Evolutionary conservation across 108 stramenopile species (phyloP).

Genomic region (Nitzschia putrida): DNA sequence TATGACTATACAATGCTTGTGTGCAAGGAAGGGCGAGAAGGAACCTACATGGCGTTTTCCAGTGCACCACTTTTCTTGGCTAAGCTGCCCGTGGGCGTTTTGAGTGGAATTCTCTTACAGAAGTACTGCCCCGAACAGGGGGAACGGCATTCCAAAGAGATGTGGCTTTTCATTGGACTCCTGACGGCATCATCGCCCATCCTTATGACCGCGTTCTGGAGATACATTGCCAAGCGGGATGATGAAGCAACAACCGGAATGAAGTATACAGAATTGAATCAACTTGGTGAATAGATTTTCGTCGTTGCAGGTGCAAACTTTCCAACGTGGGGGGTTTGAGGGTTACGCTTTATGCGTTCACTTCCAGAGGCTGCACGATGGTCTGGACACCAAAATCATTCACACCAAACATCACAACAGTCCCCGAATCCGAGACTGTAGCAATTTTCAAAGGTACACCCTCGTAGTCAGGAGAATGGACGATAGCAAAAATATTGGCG

Average conservation of each 20-base stretch:
- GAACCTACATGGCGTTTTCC: conserved; percentile 80
- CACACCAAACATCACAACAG: conserved; percentile 76
- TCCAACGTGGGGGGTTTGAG: no score
- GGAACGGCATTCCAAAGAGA: conserved; percentile 56
- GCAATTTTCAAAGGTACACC: conserved; percentile 71
- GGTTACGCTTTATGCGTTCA: not conserved
- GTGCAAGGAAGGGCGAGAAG: conserved; percentile 73
- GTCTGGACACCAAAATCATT: conserved; percentile 51
- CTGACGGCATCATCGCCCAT: conserved; percentile 62
- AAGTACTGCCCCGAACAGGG: conserved; percentile 65
- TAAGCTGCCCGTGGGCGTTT: conserved; percentile 76
- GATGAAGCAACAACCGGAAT: not conserved
- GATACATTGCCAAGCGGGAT: conserved; percentile 51
- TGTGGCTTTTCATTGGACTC: conserved; percentile 82
- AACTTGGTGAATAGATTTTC: no score
- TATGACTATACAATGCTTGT: conserved; percentile 82
- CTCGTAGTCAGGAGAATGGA: conserved; percentile 24
- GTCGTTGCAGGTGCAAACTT: no score
- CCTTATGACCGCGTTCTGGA: conserved; percentile 64
- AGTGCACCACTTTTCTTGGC: conserved; percentile 81
- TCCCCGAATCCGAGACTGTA: conserved; percentile 75
- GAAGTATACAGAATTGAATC: conserved; percentile 10
- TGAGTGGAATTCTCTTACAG: conserved; percentile 70
- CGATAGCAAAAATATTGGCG: conserved; percentile 32
- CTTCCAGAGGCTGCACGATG: not conserved